phyloP scores from a whole-genome alignment of 331 rosid genomes.

The Malus hybrid region DNA sequence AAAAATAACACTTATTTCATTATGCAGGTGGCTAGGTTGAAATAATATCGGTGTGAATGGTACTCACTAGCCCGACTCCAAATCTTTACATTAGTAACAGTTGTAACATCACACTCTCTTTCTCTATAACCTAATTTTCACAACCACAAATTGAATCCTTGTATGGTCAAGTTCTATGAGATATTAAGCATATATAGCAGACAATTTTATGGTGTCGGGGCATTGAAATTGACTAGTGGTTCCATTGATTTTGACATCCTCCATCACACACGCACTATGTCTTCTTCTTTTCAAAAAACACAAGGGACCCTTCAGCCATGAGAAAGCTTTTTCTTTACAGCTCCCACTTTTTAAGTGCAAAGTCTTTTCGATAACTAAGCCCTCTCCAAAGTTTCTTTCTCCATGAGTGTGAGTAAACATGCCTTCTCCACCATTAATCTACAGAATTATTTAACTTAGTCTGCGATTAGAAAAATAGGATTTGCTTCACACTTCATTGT shows the following conservation, averaged over 20 bases:
- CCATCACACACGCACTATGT: constrained; percentile 31
- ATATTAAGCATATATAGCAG: not conserved
- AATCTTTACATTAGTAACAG: not conserved
- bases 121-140: not conserved
- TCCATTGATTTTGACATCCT: constrained; percentile 22
- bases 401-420: constrained; percentile 14
- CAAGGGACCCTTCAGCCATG: constrained; percentile 32
- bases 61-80: not conserved
- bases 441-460: not conserved
- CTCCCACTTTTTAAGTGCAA: constrained; percentile 26
- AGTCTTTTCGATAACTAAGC: constrained; percentile 30
- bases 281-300: constrained; percentile 18
- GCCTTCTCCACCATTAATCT: not conserved
- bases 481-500: not conserved
- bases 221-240: constrained; percentile 33
- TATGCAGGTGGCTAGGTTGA: not conserved
- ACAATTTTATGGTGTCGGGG: constrained; percentile 19
- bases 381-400: constrained; percentile 19
- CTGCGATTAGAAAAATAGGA: not conserved
- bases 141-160: not conserved
- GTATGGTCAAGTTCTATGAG: constrained; percentile 22
- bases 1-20: no score
- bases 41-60: no score
- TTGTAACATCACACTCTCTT: not conserved
- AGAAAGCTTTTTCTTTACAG: constrained; percentile 9